Base-by-base conservation (phyloP, 345 rosid species). In the Citrus cavaleriei region DNA sequence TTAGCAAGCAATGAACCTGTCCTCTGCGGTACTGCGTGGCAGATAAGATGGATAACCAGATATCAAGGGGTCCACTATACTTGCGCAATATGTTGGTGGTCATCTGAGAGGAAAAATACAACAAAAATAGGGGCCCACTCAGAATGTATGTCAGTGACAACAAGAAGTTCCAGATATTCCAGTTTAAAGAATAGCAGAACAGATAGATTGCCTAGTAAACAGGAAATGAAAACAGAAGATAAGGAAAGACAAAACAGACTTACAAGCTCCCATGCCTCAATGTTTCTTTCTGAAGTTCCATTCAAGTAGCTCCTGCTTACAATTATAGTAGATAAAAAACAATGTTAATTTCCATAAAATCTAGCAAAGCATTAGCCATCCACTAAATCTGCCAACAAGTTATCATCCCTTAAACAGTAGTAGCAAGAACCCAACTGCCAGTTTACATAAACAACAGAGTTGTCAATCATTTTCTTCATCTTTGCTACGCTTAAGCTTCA, bases 251-350 rank as follows among this genome's bases (percentile, higher is more conserved):
- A 22, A 82, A 70, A 24, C 24, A 22, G 63, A 70, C 90, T 55
- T 88, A 89, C 95, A 60, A 95, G 94, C 83, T 95, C 97, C 97
- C 97, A 92, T 40, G 90, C 93, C 84, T 91, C 92, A 64, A 89
- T 68, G 62, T 85, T 79, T 82, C 87, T 88, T 55, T 73, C 75
- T 69, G 93, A 70, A 75, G 85, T 72, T 78, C 82, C 84, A 24
- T 70, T 78, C 67, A 90, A 72, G 74, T 90, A 84, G 78, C 78
- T 86, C 81, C 98, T 95, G 94, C 77, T 55, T 25, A 80, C 22
- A 83, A 68, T 60, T 51, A 54, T 19, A 54, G 58, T 16, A 63
- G 4, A 24, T 28, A 37, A 51, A 21, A 68, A 73, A 24, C 21
- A 37, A 25, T 25, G 22, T 38, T 13, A 12, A 12, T 60, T 38